phyloP scores from a whole-genome alignment of 805 yeast species.

The Candida stauntonica region DNA sequence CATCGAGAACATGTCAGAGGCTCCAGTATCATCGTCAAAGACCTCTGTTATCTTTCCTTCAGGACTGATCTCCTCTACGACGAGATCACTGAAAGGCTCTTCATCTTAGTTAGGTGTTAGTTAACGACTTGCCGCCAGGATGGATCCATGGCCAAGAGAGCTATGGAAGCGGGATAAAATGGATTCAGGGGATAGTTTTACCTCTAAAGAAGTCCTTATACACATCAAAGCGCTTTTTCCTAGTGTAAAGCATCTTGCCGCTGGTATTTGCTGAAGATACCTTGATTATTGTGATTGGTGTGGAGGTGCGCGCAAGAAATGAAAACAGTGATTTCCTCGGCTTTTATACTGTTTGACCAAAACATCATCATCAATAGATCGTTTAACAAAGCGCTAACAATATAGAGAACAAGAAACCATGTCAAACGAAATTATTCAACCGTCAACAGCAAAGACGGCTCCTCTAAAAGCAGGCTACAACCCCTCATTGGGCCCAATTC shows the following conservation, averaged over 20 bases:
- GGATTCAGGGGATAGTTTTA: constrained; percentile 4
- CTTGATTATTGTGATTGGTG: not conserved
- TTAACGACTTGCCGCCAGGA: no score
- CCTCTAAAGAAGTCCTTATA: constrained; percentile 23
- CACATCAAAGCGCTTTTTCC: constrained; percentile 21
- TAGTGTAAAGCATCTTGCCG: constrained; percentile 18
- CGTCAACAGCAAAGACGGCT: constrained; percentile 20
- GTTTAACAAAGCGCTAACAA: no score
- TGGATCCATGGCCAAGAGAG: no score
- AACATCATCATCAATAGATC: no score
- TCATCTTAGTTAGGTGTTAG: constrained; percentile 2
- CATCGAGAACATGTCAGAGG: constrained; percentile 15
- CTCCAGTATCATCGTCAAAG: constrained; percentile 2
- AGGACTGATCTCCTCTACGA: not conserved
- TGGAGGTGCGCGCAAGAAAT: not conserved
- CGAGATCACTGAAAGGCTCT: constrained; percentile 4
- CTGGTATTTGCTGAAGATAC: not conserved
- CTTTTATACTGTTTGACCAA: no score
- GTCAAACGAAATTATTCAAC: constrained; percentile 22
- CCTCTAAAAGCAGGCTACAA: constrained; percentile 24
- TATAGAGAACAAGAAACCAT: constrained; percentile 1
- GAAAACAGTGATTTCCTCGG: not conserved
- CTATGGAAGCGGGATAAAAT: not conserved
- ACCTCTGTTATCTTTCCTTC: no score
- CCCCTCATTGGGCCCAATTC: constrained; percentile 28